A percentile compares a stretch with the other conserved stretches of the same genome.
Evolutionary conservation across 495 filamentous ascomycete genomes (phyloP).

Genomic region (Hypoxylon lenormandii): DNA sequence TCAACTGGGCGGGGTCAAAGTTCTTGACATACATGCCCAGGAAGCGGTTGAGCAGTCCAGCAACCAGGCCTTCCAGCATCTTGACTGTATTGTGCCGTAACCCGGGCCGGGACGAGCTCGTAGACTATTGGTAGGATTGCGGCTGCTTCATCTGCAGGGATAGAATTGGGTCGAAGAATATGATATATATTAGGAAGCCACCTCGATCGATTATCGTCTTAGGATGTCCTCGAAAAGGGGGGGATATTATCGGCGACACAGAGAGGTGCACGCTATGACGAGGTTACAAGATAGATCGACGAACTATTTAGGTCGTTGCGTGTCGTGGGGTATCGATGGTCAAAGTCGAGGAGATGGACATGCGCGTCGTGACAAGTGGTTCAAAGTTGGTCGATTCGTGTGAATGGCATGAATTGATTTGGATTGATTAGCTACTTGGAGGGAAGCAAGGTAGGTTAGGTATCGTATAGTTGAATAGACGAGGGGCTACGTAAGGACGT

Average conservation of each 20-base stretch:
- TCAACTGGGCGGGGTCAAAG: conserved; percentile 94
- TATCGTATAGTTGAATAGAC: neutral
- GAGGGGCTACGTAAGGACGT: neutral
- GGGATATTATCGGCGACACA: conserved; percentile 1
- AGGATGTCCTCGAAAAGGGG: neutral
- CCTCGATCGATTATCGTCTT: conserved; percentile 11
- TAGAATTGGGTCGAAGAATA: neutral
- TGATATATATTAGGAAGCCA: conserved; percentile 2
- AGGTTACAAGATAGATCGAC: neutral
- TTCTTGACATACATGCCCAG: conserved; percentile 99
- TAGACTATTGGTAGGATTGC: conserved; percentile 44
- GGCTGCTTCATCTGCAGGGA: conserved; percentile 52
- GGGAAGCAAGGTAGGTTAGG: neutral
- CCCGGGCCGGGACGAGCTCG: conserved; percentile 61
- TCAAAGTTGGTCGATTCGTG: neutral
- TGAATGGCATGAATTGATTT: neutral
- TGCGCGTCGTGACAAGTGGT: conserved; percentile 22
- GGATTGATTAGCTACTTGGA: neutral
- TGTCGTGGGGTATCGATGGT: neutral
- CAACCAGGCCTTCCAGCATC: conserved; percentile 76
- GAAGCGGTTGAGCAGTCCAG: conserved; percentile 96
- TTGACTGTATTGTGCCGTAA: conserved; percentile 61
- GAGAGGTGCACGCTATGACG: neutral
- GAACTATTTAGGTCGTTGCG: conserved; percentile 5
- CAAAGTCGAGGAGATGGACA: conserved; percentile 11